Base-by-base conservation (phyloP, 495 filamentous ascomycete species). In the Penicillium salamii region DNA sequence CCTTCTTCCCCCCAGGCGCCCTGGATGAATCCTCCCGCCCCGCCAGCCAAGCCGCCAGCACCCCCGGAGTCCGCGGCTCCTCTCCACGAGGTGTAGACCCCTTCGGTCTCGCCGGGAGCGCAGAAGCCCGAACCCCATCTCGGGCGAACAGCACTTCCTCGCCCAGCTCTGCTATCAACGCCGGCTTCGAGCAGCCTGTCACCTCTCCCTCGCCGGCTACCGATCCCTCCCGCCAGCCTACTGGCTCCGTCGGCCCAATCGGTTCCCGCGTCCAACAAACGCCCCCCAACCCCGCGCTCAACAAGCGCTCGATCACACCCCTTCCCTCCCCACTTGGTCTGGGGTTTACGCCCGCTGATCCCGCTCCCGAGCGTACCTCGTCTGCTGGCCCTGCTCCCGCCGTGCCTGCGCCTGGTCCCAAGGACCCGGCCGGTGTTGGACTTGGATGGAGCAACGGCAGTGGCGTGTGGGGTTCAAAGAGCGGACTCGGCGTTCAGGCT, bases 151-250 rank as follows among this genome's bases (percentile, higher is more conserved):
- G 88, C 76, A 91, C 87, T 53, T 85, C 91, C 28, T 97, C 86
- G 58, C 93, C 78, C 58, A 70, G 65, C 60, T 69, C 74, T 23
- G 88, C 81, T 46, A 86, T 76, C 48, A 90, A 78, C 66, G 84
- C 76, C 57, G 79, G 75, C 66, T 73, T 73, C 48, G 90, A 91
- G 61, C 89, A 91, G 73, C 80, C 87, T 29, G 89, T 78, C 67
- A 95, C 91, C 19, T 95, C 91, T 44, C 88, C 84, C 53, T 96
- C 93, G 1, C 96, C 92, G n/a, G n/a, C n/a, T 5, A 91, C 93
- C 7, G 84, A 83, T 11, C 89, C 90, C 37, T 65, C 72, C 17
- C 83, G 85, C 51, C 80, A 86, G 55, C 69, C 73, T 14, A 18
- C 58, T 26, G 78, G 82, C 35, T 76, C 83, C 26, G 90, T 97